These are phyloP conservation scores for Leishmania lainsoni DNA, from an alignment of 208 protist species.

Conservation along the genomic window DNA sequence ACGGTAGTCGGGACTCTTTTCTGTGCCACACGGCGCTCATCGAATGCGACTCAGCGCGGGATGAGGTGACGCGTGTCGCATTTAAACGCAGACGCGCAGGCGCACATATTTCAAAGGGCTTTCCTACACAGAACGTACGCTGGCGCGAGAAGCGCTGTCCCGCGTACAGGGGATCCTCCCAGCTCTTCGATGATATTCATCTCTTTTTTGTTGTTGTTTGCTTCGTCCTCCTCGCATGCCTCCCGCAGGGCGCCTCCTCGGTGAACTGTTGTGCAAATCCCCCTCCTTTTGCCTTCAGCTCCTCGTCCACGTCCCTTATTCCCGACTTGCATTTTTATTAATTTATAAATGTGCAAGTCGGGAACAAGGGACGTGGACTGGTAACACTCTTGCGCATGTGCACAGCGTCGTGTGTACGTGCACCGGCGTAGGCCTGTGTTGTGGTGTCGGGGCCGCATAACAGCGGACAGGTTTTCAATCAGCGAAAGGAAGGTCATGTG, in stretches of 20 bases:
- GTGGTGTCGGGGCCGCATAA: background rate
- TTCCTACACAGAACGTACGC: constrained; percentile 1
- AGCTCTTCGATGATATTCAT: background rate
- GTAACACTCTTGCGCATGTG: background rate
- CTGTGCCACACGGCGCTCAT: background rate
- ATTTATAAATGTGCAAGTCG: background rate
- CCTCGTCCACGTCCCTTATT: background rate
- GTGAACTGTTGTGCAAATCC: background rate
- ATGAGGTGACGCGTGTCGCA: background rate
- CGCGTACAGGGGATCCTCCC: background rate
- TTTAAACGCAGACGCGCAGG: background rate
- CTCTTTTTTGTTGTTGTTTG: background rate
- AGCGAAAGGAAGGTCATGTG: too few species aligned
- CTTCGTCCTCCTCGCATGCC: background rate
- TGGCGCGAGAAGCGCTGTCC: background rate
- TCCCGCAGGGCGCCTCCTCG: background rate
- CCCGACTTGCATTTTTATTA: too few species aligned
- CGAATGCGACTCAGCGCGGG: background rate
- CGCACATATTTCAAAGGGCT: background rate
- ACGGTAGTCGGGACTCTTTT: background rate
- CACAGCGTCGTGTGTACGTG: background rate
- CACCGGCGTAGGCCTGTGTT: background rate
- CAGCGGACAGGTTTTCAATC: too few species aligned
- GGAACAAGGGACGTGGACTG: background rate
- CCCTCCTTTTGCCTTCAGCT: background rate